phyloP scores from a whole-genome alignment of 176 grass and related monocot species.

The Oryza longistaminata region DNA sequence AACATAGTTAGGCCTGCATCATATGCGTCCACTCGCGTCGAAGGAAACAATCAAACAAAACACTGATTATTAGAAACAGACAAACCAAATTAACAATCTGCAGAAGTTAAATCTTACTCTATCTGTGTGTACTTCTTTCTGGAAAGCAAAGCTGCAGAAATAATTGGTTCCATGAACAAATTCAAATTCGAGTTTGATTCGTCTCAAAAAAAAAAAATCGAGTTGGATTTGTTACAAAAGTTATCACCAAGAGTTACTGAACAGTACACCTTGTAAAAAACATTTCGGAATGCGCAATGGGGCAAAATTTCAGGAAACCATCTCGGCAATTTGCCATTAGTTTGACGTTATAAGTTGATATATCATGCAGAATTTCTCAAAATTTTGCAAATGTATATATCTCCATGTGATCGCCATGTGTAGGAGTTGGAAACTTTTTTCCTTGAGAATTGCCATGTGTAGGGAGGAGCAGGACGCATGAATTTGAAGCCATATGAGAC shows the following conservation, averaged over 20 bases:
- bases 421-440: neutral
- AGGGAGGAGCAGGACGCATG: neutral
- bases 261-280: neutral
- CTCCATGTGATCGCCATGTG: neutral
- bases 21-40: neutral
- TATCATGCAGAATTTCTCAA: neutral
- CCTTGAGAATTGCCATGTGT: neutral
- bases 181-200: neutral
- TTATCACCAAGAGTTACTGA: neutral
- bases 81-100: neutral
- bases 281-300: neutral
- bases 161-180: neutral
- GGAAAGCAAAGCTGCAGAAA: neutral
- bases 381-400: neutral
- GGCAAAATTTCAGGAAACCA: neutral
- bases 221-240: neutral
- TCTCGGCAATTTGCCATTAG: neutral
- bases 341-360: neutral
- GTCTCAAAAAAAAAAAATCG: neutral
- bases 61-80: neutral
- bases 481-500: neutral
- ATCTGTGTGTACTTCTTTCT: neutral
- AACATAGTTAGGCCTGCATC: neutral
- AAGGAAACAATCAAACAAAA: neutral
- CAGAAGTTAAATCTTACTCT: neutral